Conservation (phyloP, 78 protist genomes). For the Anaeramoeba flamelloides region DNA sequence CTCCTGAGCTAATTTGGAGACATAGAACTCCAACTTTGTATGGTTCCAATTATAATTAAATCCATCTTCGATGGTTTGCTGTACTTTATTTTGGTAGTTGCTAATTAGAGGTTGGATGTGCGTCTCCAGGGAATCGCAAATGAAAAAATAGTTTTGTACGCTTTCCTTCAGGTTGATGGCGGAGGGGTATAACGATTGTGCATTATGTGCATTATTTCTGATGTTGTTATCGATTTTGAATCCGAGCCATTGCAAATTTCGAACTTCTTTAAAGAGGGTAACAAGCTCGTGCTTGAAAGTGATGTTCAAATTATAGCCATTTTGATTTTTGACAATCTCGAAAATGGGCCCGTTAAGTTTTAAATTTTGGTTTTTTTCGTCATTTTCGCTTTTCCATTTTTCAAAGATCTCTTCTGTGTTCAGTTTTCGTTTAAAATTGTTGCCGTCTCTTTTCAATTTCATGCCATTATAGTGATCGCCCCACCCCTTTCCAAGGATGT, state of each 20-base stretch:
- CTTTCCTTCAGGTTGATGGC: constrained; percentile 50
- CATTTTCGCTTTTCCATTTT: background rate
- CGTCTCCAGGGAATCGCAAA: constrained; percentile 15
- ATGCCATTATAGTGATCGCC: constrained; percentile 52
- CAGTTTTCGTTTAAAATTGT: constrained; percentile 39
- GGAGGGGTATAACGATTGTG: constrained; percentile 43
- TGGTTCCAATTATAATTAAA: background rate
- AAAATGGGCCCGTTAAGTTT: background rate
- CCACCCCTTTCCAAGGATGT: constrained; percentile 73
- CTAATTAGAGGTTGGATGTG: constrained; percentile 47
- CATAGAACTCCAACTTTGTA: background rate
- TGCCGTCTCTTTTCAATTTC: constrained; percentile 39
- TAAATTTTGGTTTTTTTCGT: constrained; percentile 8
- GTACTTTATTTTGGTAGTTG: constrained; percentile 27
- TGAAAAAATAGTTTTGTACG: constrained; percentile 35
- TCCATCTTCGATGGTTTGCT: constrained; percentile 13
- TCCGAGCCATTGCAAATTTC: constrained; percentile 6
- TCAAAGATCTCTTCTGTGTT: background rate
- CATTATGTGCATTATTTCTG: constrained; percentile 19
- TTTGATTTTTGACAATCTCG: background rate
- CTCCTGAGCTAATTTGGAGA: background rate
- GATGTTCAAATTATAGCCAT: background rate
- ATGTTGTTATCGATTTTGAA: constrained; percentile 3
- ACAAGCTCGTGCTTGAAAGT: background rate
- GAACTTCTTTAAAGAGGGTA: constrained; percentile 2